Percentiles rank a stretch among this genome's conserved stretches.
Evolutionary conservation across 305 asterid genomes (phyloP).

Genomic region (Caryopteris hybrid): DNA sequence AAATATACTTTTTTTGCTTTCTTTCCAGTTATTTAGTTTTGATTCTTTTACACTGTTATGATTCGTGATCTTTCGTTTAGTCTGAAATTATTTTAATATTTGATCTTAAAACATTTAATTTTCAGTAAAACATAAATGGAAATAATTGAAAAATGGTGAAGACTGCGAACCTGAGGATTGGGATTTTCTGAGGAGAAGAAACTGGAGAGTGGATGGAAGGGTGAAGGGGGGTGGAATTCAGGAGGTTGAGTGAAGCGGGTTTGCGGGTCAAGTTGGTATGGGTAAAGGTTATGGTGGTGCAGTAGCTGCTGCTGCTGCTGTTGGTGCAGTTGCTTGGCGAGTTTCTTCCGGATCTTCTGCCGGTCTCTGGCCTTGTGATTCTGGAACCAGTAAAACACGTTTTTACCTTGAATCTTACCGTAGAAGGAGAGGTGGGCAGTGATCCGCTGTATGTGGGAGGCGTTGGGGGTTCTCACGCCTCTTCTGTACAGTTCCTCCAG

Average conservation of each 20-base stretch:
- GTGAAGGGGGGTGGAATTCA: too few species aligned
- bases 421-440: slow-evolving; percentile 64
- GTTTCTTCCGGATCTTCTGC: slow-evolving; percentile 65
- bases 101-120: too few species aligned
- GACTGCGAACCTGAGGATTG: too few species aligned
- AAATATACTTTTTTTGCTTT: neutral
- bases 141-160: too few species aligned
- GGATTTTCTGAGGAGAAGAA: too few species aligned
- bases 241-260: neutral
- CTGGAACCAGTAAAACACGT: slow-evolving; percentile 92
- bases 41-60: neutral
- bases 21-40: too few species aligned
- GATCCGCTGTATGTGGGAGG: slow-evolving; percentile 71
- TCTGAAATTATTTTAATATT: too few species aligned
- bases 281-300: slow-evolving; percentile 5
- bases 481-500: slow-evolving; percentile 68
- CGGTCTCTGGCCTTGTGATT: slow-evolving; percentile 89
- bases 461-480: slow-evolving; percentile 64
- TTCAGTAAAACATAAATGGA: too few species aligned
- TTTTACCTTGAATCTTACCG: slow-evolving; percentile 75
- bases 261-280: neutral
- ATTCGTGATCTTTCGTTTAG: too few species aligned
- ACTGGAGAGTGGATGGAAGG: too few species aligned
- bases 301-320: slow-evolving; percentile 11
- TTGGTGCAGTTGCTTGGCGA: slow-evolving; percentile 38